Percentiles rank a stretch among this genome's conserved stretches.
Conservation (phyloP, 768 basidiomycete species). For the Candolleomyces aberdarensis region DNA sequence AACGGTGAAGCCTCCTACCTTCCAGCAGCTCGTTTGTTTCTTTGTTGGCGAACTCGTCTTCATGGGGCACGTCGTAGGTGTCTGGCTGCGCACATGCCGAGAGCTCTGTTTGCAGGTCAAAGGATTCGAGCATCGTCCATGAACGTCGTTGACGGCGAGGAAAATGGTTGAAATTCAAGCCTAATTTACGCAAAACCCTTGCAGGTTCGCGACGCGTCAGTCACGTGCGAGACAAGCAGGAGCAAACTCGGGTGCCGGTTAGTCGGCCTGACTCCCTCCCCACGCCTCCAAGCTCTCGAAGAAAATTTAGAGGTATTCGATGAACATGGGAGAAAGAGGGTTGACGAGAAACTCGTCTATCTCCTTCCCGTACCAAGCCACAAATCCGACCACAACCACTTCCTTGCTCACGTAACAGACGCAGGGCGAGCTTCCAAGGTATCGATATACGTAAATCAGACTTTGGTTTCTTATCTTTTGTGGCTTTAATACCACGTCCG, state of each 20-base stretch:
- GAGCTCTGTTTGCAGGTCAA: slow-evolving; percentile 80
- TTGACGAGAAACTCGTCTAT: slow-evolving; percentile 10
- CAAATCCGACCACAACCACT: slow-evolving; percentile 11
- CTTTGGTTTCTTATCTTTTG: neutral
- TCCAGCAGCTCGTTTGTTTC: slow-evolving; percentile 57
- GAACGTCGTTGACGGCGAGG: neutral
- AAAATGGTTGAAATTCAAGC: slow-evolving; percentile 7
- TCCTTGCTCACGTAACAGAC: slow-evolving; percentile 11
- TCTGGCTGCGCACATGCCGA: slow-evolving; percentile 50
- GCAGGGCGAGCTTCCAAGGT: slow-evolving; percentile 9
- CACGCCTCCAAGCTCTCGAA: too few relatives aligned
- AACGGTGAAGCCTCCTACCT: slow-evolving; percentile 34
- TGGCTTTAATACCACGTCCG: too few relatives aligned
- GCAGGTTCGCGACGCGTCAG: neutral
- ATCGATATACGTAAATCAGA: slow-evolving; percentile 12
- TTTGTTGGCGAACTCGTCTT: slow-evolving; percentile 59
- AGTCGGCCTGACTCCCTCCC: neutral
- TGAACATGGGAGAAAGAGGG: too few relatives aligned
- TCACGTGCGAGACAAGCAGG: neutral
- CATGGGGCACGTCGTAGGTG: slow-evolving; percentile 64
- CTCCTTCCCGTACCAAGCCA: slow-evolving; percentile 8
- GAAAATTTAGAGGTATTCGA: too few relatives aligned
- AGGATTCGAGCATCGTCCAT: slow-evolving; percentile 37
- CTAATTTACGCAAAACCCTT: neutral
- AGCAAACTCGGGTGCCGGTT: neutral